Evolutionary conservation across 139 green algal genomes (phyloP).

Genomic region (Auxenochlorella pyrenoidosa): DNA sequence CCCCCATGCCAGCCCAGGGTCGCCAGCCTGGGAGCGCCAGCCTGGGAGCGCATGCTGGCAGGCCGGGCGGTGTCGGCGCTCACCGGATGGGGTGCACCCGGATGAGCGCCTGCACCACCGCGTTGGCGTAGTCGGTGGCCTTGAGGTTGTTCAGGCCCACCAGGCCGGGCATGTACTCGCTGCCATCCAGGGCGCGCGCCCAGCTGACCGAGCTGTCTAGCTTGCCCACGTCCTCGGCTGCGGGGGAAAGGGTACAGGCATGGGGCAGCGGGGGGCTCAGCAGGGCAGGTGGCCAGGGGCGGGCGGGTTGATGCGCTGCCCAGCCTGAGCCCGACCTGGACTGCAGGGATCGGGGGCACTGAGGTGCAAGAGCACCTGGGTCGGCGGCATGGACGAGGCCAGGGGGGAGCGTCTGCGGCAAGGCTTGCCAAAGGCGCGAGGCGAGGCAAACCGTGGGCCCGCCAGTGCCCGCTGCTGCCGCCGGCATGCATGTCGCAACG

Average conservation of each 20-base stretch:
- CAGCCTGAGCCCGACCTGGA: constrained; percentile 13
- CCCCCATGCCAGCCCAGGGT: too few species aligned
- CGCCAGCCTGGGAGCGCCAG: too few species aligned
- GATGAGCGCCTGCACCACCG: constrained; percentile 72
- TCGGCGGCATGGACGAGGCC: too few species aligned
- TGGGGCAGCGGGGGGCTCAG: not conserved
- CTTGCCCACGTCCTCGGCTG: constrained; percentile 42
- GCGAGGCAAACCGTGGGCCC: too few species aligned
- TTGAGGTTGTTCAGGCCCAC: constrained; percentile 98
- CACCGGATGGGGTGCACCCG: constrained; percentile 73
- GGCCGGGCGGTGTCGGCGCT: too few species aligned
- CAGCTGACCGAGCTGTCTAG: constrained; percentile 77
- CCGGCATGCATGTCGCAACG: not conserved
- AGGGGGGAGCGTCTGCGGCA: too few species aligned
- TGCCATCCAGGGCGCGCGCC: constrained; percentile 92
- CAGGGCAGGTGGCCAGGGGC: not conserved
- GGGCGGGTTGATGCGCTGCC: too few species aligned
- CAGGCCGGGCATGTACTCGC: constrained; percentile 96
- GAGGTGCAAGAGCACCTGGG: too few species aligned
- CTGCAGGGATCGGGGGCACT: too few species aligned
- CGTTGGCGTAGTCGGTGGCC: constrained; percentile 95
- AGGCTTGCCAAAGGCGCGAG: too few species aligned
- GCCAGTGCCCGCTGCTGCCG: too few species aligned
- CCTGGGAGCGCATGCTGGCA: too few species aligned
- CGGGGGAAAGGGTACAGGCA: not conserved